Evolutionary conservation across 352 stramenopile genomes (phyloP).

Genomic region (Phytopythium aichiense): DNA sequence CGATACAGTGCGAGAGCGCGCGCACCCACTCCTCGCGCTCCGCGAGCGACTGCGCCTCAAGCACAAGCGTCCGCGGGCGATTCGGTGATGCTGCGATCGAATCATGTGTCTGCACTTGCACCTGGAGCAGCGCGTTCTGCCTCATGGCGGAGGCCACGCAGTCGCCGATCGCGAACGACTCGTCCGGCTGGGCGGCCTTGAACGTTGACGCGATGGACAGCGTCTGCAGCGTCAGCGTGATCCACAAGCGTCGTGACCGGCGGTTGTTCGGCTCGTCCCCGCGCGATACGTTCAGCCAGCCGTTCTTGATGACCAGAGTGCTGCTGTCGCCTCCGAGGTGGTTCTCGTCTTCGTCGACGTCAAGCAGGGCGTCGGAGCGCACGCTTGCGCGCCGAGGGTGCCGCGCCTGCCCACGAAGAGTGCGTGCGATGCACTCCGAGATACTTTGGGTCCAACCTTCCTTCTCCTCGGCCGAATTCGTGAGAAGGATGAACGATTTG

Average conservation of each 20-base stretch:
- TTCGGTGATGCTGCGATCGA: slow-evolving; percentile 10
- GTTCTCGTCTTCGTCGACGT: slow-evolving; percentile 54
- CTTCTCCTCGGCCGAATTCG: slow-evolving; percentile 64
- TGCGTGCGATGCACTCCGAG: slow-evolving; percentile 58
- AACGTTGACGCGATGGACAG: slow-evolving; percentile 65
- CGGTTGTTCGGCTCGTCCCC: slow-evolving; percentile 22
- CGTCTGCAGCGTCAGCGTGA: slow-evolving; percentile 73
- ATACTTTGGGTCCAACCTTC: slow-evolving; percentile 54
- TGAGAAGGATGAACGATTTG: slow-evolving; percentile 84
- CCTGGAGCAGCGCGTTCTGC: slow-evolving; percentile 46
- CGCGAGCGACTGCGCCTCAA: slow-evolving; percentile 53
- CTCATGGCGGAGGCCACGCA: slow-evolving; percentile 53
- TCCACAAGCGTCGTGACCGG: slow-evolving; percentile 59
- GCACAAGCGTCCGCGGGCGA: slow-evolving; percentile 34
- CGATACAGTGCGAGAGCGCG: slow-evolving; percentile 72
- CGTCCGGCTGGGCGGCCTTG: slow-evolving; percentile 60
- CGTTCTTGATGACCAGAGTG: slow-evolving; percentile 83
- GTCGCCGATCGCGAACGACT: slow-evolving; percentile 55
- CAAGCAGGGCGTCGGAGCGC: slow-evolving; percentile 51
- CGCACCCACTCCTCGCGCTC: slow-evolving; percentile 84
- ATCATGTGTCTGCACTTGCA: slow-evolving; percentile 31
- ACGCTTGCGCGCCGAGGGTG: slow-evolving; percentile 50
- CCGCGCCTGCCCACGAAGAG: slow-evolving; percentile 37
- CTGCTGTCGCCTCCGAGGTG: slow-evolving; percentile 22
- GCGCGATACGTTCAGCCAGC: slow-evolving; percentile 71